Evolutionary conservation across 306 rosid species (phyloP), one percentile per base, ranked within the genome.

Genomic region (Vigna nakashimae): DNA sequence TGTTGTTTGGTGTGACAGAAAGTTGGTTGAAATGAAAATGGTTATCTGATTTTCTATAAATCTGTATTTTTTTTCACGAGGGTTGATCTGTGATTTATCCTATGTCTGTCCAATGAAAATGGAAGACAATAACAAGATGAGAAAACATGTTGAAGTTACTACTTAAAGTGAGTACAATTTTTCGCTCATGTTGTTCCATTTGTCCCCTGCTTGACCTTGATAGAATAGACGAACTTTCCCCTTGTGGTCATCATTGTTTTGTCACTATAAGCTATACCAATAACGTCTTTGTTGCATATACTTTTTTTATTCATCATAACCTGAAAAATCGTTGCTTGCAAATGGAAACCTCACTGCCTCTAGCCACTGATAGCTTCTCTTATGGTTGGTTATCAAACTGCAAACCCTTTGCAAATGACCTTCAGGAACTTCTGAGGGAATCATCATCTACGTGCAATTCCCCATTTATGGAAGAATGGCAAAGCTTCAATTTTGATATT

Each of bases 321-420:
- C 9, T 68, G 18, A 18, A 65, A 64, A 75, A 62, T 72, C 34
- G 14, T 73, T 53, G 75, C 75, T 73, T 53, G 75, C 69, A 60
- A 16, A 70, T 86, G 89, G 89, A 86, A 51, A 64, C 79, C 46
- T 58, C 89, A 70, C 73, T 67, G 32, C 85, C 88, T 76, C 73
- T 88, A 55, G 90, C 92, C 34, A 87, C 86, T 45, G 92, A 86
- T 26, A 88, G 92, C 80, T 88, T 88, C 84, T 88, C 90, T 24
- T 75, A 79, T 34, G 82, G 90, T 69, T 88, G 92, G 92, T 53
- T 88, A 76, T 78, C 87, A 30, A 75, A 82, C 64, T 69, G 32
- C 50, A 73, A 60, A 63, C 64, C 42, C 43, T 69, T 75, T 38
- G 74, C 10, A 14, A 30, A 69, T 62, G 49, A 49, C 55, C 73